Evolutionary conservation across 495 filamentous ascomycete genomes (phyloP).

Genomic region (Apodospora peruviana): DNA sequence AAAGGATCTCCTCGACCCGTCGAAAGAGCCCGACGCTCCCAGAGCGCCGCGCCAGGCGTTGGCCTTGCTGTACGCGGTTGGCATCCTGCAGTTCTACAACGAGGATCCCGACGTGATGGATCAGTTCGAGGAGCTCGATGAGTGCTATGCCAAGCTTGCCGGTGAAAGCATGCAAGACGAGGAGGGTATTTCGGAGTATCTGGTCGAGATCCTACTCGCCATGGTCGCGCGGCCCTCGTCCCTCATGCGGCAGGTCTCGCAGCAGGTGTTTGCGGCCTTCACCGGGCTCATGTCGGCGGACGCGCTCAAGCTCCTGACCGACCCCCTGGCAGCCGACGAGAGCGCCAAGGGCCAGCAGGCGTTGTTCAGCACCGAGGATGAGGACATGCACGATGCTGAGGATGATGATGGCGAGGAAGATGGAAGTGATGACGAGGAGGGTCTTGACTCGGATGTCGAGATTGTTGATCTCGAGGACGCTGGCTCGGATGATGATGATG

Average conservation of each 20-base stretch:
- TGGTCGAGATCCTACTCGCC: constrained; percentile 82
- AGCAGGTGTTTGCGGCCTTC: constrained; percentile 81
- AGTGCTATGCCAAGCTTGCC: constrained; percentile 53
- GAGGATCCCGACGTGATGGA: constrained; percentile 71
- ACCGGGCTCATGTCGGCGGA: constrained; percentile 62
- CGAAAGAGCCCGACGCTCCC: constrained; percentile 32
- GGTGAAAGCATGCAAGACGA: constrained; percentile 27
- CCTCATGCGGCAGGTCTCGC: constrained; percentile 77
- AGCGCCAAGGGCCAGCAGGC: constrained; percentile 75
- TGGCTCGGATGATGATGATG: constrained; percentile 39
- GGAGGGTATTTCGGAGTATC: constrained; percentile 59
- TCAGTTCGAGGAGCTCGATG: constrained; percentile 30
- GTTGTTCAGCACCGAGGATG: constrained; percentile 72
- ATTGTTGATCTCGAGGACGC: constrained; percentile 36
- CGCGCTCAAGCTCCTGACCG: constrained; percentile 66
- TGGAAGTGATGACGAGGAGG: constrained; percentile 25
- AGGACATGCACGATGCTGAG: constrained; percentile 42
- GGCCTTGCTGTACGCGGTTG: constrained; percentile 77
- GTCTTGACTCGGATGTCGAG: constrained; percentile 39
- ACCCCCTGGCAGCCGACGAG: constrained; percentile 74
- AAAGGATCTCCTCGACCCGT: constrained; percentile 60
- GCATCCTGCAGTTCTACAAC: constrained; percentile 82
- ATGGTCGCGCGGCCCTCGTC: constrained; percentile 82
- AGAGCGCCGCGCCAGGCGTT: constrained; percentile 52
- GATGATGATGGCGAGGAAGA: constrained; percentile 29